These are phyloP conservation scores for Claviceps paspali DNA, from an alignment of 2,329 filamentous ascomycete species.

Conservation along the genomic window DNA sequence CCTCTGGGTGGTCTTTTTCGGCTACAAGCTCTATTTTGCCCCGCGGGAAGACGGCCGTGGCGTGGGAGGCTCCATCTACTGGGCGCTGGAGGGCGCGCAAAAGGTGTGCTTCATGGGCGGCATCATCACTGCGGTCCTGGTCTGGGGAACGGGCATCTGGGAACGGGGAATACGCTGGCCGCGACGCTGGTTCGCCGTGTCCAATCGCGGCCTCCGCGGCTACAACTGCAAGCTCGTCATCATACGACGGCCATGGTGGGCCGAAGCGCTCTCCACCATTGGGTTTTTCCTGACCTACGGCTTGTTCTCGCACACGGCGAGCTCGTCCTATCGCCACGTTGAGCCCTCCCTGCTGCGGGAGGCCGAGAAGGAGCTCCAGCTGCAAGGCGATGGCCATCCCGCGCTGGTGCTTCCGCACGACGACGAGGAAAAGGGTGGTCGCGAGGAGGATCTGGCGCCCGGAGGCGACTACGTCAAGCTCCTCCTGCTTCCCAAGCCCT, in stretches of 20 bases:
- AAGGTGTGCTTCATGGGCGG: slow-evolving; percentile 87
- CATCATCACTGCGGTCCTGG: slow-evolving; percentile 67
- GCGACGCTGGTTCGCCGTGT: slow-evolving; percentile 72
- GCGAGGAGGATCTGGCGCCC: slow-evolving; percentile 80
- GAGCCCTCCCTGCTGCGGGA: slow-evolving; percentile 47
- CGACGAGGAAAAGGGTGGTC: slow-evolving; percentile 47
- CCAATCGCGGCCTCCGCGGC: slow-evolving; percentile 74
- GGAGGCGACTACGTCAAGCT: slow-evolving; percentile 89
- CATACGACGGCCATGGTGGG: slow-evolving; percentile 68
- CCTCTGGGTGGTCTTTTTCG: slow-evolving; percentile 71
- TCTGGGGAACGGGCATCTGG: slow-evolving; percentile 95
- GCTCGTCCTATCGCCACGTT: slow-evolving; percentile 61
- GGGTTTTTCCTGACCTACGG: slow-evolving; percentile 68
- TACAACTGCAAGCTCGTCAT: slow-evolving; percentile 97
- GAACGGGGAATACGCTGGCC: slow-evolving; percentile 92
- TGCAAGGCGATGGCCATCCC: slow-evolving; percentile 13
- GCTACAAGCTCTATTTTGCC: slow-evolving; percentile 83
- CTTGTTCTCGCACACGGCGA: slow-evolving; percentile 50
- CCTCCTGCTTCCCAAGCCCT: slow-evolving; percentile 81
- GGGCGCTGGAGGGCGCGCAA: slow-evolving; percentile 81
- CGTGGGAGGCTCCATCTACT: slow-evolving; percentile 87
- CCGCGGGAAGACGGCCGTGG: slow-evolving; percentile 89
- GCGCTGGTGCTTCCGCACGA: slow-evolving; percentile 26
- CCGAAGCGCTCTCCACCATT: slow-evolving; percentile 56
- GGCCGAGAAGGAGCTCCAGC: slow-evolving; percentile 42